Conservation (phyloP, 768 basidiomycete species). For the Podaxis pistillaris region DNA sequence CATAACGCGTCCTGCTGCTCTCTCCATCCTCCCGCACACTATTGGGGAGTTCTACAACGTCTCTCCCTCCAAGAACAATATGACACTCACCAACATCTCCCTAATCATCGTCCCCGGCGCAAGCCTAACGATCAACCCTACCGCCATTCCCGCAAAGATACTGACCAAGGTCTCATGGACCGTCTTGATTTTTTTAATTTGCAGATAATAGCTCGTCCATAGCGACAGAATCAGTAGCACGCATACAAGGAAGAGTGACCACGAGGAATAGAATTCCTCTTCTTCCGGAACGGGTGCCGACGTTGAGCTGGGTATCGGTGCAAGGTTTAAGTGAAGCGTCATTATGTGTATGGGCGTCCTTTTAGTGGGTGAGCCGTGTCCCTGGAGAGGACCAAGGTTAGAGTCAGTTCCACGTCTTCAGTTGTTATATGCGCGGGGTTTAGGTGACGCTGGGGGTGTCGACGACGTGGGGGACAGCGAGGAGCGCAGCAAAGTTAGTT, state of each 20-base stretch:
- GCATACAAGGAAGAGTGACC: conserved; percentile 93
- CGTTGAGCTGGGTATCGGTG: conserved; percentile 19
- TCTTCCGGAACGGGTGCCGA: conserved; percentile 58
- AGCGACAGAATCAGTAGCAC: conserved; percentile 90
- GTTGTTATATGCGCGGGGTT: not conserved
- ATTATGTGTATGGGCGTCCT: not conserved
- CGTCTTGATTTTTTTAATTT: conserved; percentile 93
- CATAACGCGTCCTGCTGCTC: not conserved
- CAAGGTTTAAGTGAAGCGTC: conserved; percentile 5
- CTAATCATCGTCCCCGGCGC: conserved; percentile 93
- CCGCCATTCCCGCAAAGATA: conserved; percentile 94
- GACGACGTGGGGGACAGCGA: not conserved
- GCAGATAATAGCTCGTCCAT: conserved; percentile 96
- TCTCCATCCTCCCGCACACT: not conserved
- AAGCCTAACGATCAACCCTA: conserved; percentile 86
- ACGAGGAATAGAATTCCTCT: conserved; percentile 89
- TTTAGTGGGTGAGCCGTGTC: not conserved
- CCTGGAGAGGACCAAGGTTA: not conserved
- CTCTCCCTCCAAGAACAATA: not conserved
- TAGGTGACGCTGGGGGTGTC: not conserved
- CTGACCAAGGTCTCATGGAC: conserved; percentile 96
- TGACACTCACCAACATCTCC: conserved; percentile 87
- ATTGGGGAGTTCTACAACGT: not conserved
- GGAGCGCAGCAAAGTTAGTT: not conserved
- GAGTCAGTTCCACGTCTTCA: not conserved